Base-by-base conservation (phyloP, 1,139 yeast species). In the Yamadazyma pseudoaaseri region DNA sequence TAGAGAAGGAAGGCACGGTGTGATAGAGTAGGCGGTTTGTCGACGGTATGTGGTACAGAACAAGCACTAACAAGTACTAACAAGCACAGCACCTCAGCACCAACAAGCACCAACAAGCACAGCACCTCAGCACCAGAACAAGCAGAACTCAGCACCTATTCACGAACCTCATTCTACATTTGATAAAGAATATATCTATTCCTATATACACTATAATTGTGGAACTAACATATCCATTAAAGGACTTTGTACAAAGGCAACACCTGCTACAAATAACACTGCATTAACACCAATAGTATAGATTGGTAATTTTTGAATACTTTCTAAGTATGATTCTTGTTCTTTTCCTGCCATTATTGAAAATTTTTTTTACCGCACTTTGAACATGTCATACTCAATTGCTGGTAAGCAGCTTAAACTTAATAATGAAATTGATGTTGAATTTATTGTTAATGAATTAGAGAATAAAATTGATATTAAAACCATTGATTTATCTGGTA, bases 401-500 rank as follows among this genome's bases (percentile, higher is more conserved):
- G 79, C 86, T 28, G 89, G 90, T 18, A 81, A 82, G 57, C 86
- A 86, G 36, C 55, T 84, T 52, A 90, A 87, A 58, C 77, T 90
- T 44, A 81, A 89, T 52, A 49, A 82, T 3, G 75, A 68, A 18
- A 79, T 68, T n/a, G 96, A 89, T 51, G 83, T 89, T 44, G 70
- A 76, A 48, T 45, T 45, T 30, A 37, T 46, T 22, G 48, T 32
- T 1, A 39, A 42, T 14, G 50, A 42, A 11, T 39, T 46, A 16
- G 30, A 24, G 14, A 21, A 26, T n/a, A 35, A 35, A 20, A 27
- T 49, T 14, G 38, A 47, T 21, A 51, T 87, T 41, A 73, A 71
- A 33, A 79, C 77, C 49, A 67, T 90, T 39, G 95, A 86, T 56
- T 71, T 92, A 36, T 82, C 90, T 13, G 98, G 98, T 47, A 92